phyloP scores from a whole-genome alignment of 352 stramenopile genomes.

The Globisporangium emineosum region DNA sequence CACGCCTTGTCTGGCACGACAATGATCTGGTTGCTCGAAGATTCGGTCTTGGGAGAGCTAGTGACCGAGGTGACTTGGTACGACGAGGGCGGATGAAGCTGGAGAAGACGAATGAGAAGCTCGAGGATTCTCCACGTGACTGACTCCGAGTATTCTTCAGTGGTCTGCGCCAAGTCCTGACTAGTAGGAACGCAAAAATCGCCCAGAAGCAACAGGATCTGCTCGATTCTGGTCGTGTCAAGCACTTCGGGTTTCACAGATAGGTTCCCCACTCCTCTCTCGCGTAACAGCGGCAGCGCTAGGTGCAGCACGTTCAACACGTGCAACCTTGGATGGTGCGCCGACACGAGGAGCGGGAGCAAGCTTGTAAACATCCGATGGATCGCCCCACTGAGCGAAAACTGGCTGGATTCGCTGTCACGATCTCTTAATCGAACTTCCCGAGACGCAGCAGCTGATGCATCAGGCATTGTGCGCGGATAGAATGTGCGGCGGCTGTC shows the following conservation, averaged over 20 bases:
- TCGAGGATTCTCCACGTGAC: constrained; percentile 26
- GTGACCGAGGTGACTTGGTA: constrained; percentile 22
- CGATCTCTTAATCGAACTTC: background rate
- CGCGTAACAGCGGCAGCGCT: constrained; percentile 28
- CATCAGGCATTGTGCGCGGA: constrained; percentile 25
- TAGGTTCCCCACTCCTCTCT: constrained; percentile 7
- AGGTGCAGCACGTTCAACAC: constrained; percentile 52
- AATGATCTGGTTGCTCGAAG: constrained; percentile 17
- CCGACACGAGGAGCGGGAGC: constrained; percentile 45
- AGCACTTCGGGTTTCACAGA: constrained; percentile 17
- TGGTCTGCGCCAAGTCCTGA: constrained; percentile 1
- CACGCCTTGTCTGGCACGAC: constrained; percentile 32
- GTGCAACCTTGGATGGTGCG: constrained; percentile 48
- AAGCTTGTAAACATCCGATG: constrained; percentile 44
- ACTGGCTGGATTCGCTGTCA: constrained; percentile 16
- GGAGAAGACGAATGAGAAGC: constrained; percentile 35
- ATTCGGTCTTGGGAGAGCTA: background rate
- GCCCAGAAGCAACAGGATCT: constrained; percentile 34
- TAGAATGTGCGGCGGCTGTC: constrained; percentile 32
- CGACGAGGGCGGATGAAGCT: constrained; percentile 28
- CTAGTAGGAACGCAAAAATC: constrained; percentile 26
- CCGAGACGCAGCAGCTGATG: background rate
- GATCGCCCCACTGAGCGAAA: constrained; percentile 36
- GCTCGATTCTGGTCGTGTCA: constrained; percentile 40
- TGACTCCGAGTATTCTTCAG: background rate